phyloP scores from a whole-genome alignment of 2,329 filamentous ascomycete genomes.

The Alternaria triticina region DNA sequence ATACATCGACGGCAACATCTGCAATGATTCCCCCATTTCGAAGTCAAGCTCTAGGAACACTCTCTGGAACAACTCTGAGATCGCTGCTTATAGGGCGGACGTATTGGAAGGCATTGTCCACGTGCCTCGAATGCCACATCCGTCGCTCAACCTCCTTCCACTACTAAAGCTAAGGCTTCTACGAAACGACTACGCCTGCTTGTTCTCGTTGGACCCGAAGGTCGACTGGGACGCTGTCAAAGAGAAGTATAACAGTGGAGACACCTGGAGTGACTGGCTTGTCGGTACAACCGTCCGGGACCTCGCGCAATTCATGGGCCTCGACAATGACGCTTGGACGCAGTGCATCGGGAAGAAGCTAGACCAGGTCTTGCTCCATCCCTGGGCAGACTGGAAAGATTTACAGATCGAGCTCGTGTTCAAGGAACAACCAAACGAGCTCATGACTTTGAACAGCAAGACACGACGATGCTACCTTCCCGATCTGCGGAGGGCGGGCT shows the following conservation, averaged over 20 bases:
- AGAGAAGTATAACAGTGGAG: neutral
- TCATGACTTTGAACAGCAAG: neutral
- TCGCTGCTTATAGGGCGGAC: neutral
- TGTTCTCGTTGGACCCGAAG: neutral
- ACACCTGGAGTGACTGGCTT: neutral
- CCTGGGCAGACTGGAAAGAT: neutral
- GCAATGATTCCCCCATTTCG: neutral
- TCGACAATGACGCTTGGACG: neutral
- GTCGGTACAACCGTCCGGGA: neutral
- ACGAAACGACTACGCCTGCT: neutral
- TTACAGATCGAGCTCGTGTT: neutral
- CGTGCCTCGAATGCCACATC: neutral
- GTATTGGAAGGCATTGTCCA: neutral
- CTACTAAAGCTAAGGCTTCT: neutral
- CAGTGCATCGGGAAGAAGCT: neutral
- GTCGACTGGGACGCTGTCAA: neutral
- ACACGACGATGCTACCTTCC: neutral
- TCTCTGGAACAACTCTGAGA: no score
- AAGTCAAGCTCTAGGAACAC: no score
- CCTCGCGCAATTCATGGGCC: neutral
- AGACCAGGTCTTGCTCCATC: neutral
- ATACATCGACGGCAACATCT: neutral
- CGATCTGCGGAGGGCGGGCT: rapidly evolving
- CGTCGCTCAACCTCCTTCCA: neutral
- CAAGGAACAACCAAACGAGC: neutral